A percentile compares a stretch with the other conserved stretches of the same genome.
Conservation (phyloP, 441 rosid species). For the Brassica hybrid region DNA sequence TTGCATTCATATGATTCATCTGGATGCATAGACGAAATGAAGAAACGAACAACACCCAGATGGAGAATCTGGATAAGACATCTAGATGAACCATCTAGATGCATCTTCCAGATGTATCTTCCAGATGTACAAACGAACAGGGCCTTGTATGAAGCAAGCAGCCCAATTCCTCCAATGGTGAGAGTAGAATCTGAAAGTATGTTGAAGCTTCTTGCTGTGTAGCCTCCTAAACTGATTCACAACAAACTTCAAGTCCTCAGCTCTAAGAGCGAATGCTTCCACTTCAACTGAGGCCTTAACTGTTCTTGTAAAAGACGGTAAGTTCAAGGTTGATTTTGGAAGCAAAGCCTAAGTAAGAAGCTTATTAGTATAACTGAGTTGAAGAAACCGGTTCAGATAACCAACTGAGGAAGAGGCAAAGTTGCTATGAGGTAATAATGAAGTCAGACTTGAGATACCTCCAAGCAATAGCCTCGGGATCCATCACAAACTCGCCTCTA, state of each 20-base stretch:
- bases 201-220: slow-evolving; percentile 93
- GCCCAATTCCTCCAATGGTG: slow-evolving; percentile 99
- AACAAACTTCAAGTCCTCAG: slow-evolving; percentile 89
- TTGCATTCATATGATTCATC: too few relatives aligned
- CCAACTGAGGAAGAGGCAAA: too few relatives aligned
- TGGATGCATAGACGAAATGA: too few relatives aligned
- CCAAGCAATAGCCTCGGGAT: slow-evolving; percentile 72
- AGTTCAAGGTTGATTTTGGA: slow-evolving; percentile 72
- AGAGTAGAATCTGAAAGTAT: slow-evolving; percentile 84
- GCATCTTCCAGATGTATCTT: too few relatives aligned
- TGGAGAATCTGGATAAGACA: too few relatives aligned
- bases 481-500: slow-evolving; percentile 96
- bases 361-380: slow-evolving; percentile 68
- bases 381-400: slow-evolving; percentile 50
- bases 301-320: slow-evolving; percentile 92
- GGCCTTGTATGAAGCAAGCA: too few relatives aligned
- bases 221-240: slow-evolving; percentile 89
- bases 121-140: too few relatives aligned
- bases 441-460: slow-evolving; percentile 82
- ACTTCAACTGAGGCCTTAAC: slow-evolving; percentile 81
- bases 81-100: too few relatives aligned
- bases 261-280: slow-evolving; percentile 87
- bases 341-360: slow-evolving; percentile 90
- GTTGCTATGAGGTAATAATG: too few relatives aligned
- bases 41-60: too few relatives aligned